phyloP scores from a whole-genome alignment of 192 early-diverging fungal genomes.

The Dispira parvispora region DNA sequence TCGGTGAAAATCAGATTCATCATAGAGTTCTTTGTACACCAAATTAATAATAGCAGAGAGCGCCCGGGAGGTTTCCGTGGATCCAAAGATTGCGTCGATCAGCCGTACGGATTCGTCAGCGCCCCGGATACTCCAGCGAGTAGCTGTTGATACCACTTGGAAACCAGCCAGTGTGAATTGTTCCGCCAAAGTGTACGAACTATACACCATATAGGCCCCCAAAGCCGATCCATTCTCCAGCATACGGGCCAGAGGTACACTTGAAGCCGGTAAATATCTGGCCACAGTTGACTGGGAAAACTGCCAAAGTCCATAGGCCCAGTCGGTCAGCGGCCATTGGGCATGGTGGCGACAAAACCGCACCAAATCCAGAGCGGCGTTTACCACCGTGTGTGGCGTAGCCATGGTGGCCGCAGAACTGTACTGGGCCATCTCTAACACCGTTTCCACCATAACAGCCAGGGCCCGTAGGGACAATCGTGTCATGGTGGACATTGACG shows the following conservation, averaged over 20 bases:
- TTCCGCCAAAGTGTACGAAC: constrained; percentile 57
- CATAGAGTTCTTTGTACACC: constrained; percentile 52
- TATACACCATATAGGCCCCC: constrained; percentile 43
- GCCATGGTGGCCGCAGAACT: constrained; percentile 37
- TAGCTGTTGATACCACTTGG: constrained; percentile 56
- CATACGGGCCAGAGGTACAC: constrained; percentile 22
- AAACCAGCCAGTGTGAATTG: constrained; percentile 60
- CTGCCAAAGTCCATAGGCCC: constrained; percentile 14
- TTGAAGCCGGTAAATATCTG: neutral
- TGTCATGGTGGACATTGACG: constrained; percentile 38
- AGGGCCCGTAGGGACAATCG: constrained; percentile 40
- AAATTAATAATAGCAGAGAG: constrained; percentile 65
- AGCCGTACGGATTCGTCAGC: constrained; percentile 78
- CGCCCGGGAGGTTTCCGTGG: constrained; percentile 82
- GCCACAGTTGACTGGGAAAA: constrained; percentile 9
- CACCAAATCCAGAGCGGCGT: constrained; percentile 34
- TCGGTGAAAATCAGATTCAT: constrained; percentile 44
- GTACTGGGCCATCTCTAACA: constrained; percentile 42
- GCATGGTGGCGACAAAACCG: constrained; percentile 12
- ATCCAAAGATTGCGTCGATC: constrained; percentile 91
- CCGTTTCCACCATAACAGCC: constrained; percentile 36
- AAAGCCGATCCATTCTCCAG: constrained; percentile 45
- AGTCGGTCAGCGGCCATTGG: constrained; percentile 15
- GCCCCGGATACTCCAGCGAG: constrained; percentile 46
- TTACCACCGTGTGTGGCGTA: constrained; percentile 22